phyloP scores from a whole-genome alignment of 192 early-diverging fungal genomes.

The Podila epicladia region DNA sequence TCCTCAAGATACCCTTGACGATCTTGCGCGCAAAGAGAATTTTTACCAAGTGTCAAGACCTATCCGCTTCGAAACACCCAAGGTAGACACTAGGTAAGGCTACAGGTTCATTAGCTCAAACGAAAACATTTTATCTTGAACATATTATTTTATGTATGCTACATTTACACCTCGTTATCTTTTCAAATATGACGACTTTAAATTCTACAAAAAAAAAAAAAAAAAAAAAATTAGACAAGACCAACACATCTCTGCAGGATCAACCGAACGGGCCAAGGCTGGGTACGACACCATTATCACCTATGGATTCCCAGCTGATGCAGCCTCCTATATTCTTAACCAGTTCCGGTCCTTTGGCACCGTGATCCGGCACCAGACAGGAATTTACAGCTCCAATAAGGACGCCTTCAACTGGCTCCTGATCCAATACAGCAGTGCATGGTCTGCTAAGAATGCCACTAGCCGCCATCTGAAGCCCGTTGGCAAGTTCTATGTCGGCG shows the following conservation, averaged over 20 bases:
- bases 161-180: not conserved
- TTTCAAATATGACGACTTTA: not conserved
- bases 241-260: not conserved
- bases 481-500: slow-evolving; percentile 32
- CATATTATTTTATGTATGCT: not conserved
- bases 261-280: not conserved
- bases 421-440: slow-evolving; percentile 26
- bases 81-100: slow-evolving; percentile 10
- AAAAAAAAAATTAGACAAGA: not conserved
- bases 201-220: not conserved
- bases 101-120: not conserved
- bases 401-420: slow-evolving; percentile 46
- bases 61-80: not conserved
- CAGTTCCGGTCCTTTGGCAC: slow-evolving; percentile 39
- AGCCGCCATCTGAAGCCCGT: slow-evolving; percentile 29
- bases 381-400: slow-evolving; percentile 15
- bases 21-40: slow-evolving; percentile 36
- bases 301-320: slow-evolving; percentile 39
- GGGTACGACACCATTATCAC: slow-evolving; percentile 31
- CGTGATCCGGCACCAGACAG: slow-evolving; percentile 20
- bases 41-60: slow-evolving; percentile 18
- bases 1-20: slow-evolving; percentile 31
- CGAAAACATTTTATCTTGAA: not conserved
- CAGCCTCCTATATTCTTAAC: slow-evolving; percentile 29
- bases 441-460: slow-evolving; percentile 27